A percentile compares a stretch with the other conserved stretches of the same genome.
phyloP scores from a whole-genome alignment of 768 basidiomycete species.

The Tylopilus sp. region DNA sequence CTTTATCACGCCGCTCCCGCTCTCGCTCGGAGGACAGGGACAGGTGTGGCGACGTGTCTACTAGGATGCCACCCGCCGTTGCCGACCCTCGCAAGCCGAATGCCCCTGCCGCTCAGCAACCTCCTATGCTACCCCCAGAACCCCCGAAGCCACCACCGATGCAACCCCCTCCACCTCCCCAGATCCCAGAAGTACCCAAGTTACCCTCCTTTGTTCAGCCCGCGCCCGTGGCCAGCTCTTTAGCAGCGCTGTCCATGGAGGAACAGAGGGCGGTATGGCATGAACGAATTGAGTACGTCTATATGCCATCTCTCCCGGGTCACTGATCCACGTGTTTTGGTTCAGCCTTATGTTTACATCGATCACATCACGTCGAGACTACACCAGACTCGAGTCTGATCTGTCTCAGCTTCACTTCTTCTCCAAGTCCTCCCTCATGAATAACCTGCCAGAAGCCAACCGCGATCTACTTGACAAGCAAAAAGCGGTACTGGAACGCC shows the following conservation, averaged over 20 bases:
- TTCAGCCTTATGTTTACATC: constrained; percentile 37
- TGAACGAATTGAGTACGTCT: constrained; percentile 39
- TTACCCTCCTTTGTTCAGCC: constrained; percentile 20
- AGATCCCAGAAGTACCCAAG: constrained; percentile 16
- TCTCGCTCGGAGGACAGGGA: constrained; percentile 14
- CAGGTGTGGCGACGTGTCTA: neutral
- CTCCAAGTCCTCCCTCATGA: constrained; percentile 22
- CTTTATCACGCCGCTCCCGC: constrained; percentile 5
- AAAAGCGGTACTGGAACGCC: constrained; percentile 21
- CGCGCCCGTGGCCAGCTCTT: neutral
- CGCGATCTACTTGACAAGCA: constrained; percentile 23
- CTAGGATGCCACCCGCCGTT: constrained; percentile 1
- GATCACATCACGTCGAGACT: constrained; percentile 32
- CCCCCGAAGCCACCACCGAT: constrained; percentile 13
- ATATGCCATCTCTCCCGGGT: neutral
- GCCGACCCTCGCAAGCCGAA: neutral
- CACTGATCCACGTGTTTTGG: neutral
- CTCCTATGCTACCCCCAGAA: constrained; percentile 8
- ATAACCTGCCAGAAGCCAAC: constrained; percentile 24
- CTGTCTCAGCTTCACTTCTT: constrained; percentile 26
- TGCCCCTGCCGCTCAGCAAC: neutral
- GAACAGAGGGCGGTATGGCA: constrained; percentile 39
- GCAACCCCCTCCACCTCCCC: constrained; percentile 21
- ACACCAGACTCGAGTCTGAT: constrained; percentile 32
- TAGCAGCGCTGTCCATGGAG: constrained; percentile 24